Conservation (phyloP, 306 rosid species). For the Calophaca sinica region DNA sequence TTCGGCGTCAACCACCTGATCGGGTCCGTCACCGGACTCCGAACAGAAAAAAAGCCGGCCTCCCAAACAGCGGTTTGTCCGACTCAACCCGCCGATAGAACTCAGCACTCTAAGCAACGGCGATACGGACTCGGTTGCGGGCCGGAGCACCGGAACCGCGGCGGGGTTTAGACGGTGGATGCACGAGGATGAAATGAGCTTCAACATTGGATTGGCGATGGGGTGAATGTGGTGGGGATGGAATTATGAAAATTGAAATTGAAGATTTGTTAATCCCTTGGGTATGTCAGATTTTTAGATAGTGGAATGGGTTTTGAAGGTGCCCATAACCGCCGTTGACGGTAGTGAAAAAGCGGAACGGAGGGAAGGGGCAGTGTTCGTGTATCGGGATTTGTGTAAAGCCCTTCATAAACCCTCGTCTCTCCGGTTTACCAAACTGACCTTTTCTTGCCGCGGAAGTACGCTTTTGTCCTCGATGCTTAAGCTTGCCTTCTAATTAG, state of each 20-base stretch:
- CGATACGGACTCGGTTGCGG: conserved; percentile 50
- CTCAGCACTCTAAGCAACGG: conserved; percentile 61
- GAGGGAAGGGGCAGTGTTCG: background rate
- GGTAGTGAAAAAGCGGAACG: conserved; percentile 27
- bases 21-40: conserved; percentile 73
- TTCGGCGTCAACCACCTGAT: conserved; percentile 61
- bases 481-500: no score
- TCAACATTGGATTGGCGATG: conserved; percentile 65
- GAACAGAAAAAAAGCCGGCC: conserved; percentile 80
- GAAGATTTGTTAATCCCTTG: conserved; percentile 38
- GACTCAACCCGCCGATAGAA: conserved; percentile 55
- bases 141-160: conserved; percentile 51
- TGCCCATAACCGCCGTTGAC: conserved; percentile 59
- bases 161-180: conserved; percentile 54
- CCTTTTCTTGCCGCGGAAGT: conserved; percentile 27
- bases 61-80: conserved; percentile 46
- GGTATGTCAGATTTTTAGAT: background rate
- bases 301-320: background rate
- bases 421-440: conserved; percentile 35
- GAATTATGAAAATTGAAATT: conserved; percentile 32
- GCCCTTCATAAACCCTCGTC: conserved; percentile 85
- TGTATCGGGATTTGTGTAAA: conserved; percentile 42
- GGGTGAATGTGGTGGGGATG: background rate
- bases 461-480: conserved; percentile 19
- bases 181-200: conserved; percentile 67